Evolutionary conservation across 2,329 filamentous ascomycete genomes (phyloP), one percentile per base, ranked within the genome.

Genomic region (Chaetothyriales sp.): DNA sequence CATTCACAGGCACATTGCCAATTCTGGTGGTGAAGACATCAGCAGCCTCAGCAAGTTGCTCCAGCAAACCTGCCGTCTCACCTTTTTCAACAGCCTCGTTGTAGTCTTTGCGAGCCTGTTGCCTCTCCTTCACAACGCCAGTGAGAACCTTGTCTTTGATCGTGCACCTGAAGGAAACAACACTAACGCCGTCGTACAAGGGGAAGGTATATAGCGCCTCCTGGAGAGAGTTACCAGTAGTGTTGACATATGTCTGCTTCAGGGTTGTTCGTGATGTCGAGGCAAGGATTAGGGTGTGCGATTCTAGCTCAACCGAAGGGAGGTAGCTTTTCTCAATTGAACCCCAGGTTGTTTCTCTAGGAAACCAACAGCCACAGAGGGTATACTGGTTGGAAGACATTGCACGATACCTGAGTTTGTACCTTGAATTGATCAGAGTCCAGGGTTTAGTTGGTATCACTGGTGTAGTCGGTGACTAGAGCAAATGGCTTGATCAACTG

Each of bases 1-100:
- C 73, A 0, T 71, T 72, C 0, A 76, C 71, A 0, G 80, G 78
- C 0, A 87, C 73, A 55, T 85, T 86, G 8, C 82, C 83, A 1
- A 88, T 67, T 0, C 73, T 78, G 0, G 81, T 82, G 3, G 73
- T 77, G 62, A 86, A 87, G 26, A 84, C 75, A 61, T 87, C 83
- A 2, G 75, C 70, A 1, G 79, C 72, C 18, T 75, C 67, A 0
- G 71, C 68, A 0, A 78, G 68, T 60, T 84, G 79, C 55, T 85
- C 77, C 1, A 87, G 66, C 6, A 87, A 68, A 0, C 76, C 83
- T 1, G 84, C 82, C 0, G 74, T 75, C 59, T 84, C 68, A 1
- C 81, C 78, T 7, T 70, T 67, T 1, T 69, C 66, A 1, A 80
- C 70, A 3, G 83, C 84, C 2, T 73, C 65, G 5, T 79, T 58